A percentile compares a stretch with the other conserved stretches of the same genome.
Evolutionary conservation across 768 basidiomycete species (phyloP).

Genomic region (Ramaria sp.): DNA sequence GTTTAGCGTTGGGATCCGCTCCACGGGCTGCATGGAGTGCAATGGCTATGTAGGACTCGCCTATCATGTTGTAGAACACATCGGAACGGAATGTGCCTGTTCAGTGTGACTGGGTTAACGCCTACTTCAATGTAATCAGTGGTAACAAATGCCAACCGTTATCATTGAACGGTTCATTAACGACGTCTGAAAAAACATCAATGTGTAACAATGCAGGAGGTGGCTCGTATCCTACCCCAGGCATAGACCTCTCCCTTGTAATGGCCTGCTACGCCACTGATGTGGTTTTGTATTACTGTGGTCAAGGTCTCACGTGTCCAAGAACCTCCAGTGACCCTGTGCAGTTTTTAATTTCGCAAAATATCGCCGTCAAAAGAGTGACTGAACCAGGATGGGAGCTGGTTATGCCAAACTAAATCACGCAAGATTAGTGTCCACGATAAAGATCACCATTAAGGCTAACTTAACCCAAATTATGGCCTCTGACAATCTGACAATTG

Average conservation of each 20-base stretch:
- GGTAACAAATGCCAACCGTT: conserved; percentile 22
- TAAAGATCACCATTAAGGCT: neutral
- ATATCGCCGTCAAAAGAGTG: neutral
- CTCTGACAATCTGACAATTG: conserved; percentile 12
- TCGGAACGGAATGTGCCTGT: conserved; percentile 35
- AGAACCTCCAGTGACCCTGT: conserved; percentile 8
- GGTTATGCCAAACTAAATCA: conserved; percentile 42
- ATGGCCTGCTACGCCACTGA: conserved; percentile 37
- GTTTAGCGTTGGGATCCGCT: conserved; percentile 45
- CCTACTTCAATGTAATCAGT: neutral
- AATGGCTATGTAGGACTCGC: conserved; percentile 36
- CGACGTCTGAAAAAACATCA: conserved; percentile 33
- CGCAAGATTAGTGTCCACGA: neutral
- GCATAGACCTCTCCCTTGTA: conserved; percentile 45
- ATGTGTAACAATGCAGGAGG: neutral
- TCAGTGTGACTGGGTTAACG: neutral
- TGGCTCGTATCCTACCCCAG: conserved; percentile 20
- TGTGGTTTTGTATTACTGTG: conserved; percentile 36
- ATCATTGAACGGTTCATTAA: conserved; percentile 53
- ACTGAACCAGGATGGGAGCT: conserved; percentile 35
- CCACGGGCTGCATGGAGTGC: conserved; percentile 44
- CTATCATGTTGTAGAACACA: conserved; percentile 43
- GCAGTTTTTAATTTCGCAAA: neutral
- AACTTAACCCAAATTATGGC: conserved; percentile 15
- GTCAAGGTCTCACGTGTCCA: conserved; percentile 11